Conservation (phyloP, 164 flowering plant species). For the Tinospora cordifolia region DNA sequence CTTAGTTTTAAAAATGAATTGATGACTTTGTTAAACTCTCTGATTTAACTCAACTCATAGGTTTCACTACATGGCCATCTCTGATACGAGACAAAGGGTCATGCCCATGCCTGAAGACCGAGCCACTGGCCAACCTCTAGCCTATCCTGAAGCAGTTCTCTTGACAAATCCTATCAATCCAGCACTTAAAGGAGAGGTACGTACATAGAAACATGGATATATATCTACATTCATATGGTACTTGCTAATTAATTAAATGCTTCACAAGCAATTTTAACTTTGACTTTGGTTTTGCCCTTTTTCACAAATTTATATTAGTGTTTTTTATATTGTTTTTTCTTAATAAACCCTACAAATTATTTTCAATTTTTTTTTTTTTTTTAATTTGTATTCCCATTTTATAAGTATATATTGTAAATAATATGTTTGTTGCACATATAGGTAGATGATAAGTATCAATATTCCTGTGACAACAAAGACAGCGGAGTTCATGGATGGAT, state of each 20-base stretch:
- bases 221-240: too few species aligned
- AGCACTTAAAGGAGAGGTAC: slow-evolving; percentile 70
- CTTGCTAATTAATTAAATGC: too few species aligned
- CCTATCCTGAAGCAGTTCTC: slow-evolving; percentile 76
- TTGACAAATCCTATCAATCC: slow-evolving; percentile 57
- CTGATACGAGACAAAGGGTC: slow-evolving; percentile 60
- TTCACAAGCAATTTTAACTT: too few species aligned
- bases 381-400: not conserved
- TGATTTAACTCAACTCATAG: slow-evolving; percentile 23
- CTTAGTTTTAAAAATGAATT: not conserved
- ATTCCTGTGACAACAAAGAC: slow-evolving; percentile 61
- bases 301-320: too few species aligned
- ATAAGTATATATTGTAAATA: not conserved
- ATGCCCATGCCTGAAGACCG: slow-evolving; percentile 92
- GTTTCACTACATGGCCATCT: slow-evolving; percentile 81
- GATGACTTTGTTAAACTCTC: not conserved
- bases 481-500: slow-evolving; percentile 83
- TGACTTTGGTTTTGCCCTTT: too few species aligned
- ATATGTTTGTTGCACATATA: slow-evolving; percentile 15
- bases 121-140: slow-evolving; percentile 49
- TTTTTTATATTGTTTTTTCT: too few species aligned
- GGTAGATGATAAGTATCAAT: slow-evolving; percentile 97
- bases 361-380: not conserved
- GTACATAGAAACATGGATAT: not conserved
- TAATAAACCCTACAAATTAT: too few species aligned